Conservation (phyloP, 306 rosid genomes). For the Glycyrrhiza uralensis region DNA sequence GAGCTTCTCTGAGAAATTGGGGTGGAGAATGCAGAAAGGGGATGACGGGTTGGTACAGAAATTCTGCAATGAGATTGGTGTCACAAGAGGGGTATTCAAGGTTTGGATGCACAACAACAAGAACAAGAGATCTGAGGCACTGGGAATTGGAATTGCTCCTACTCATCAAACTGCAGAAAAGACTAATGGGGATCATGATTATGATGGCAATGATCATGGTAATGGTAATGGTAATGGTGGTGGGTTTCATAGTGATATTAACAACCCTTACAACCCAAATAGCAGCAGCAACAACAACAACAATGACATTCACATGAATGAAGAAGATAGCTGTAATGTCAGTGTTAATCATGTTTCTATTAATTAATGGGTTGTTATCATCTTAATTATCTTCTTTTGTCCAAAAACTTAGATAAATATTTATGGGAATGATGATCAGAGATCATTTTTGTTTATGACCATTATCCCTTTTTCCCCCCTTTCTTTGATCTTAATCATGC, state of each 20-base stretch:
- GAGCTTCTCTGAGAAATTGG: slow-evolving; percentile 61
- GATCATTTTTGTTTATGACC: slow-evolving; percentile 8
- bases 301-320: slow-evolving; percentile 26
- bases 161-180: slow-evolving; percentile 4
- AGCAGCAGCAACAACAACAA: background rate
- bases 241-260: slow-evolving; percentile 17
- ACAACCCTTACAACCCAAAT: slow-evolving; percentile 19
- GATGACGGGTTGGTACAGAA: slow-evolving; percentile 56
- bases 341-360: slow-evolving; percentile 48
- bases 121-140: slow-evolving; percentile 47
- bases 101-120: slow-evolving; percentile 98
- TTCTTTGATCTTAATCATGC: background rate
- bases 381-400: slow-evolving; percentile 28
- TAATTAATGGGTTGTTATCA: slow-evolving; percentile 44
- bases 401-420: slow-evolving; percentile 5
- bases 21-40: slow-evolving; percentile 73
- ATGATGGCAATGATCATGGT: background rate
- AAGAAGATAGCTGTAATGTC: slow-evolving; percentile 31
- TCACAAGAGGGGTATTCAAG: slow-evolving; percentile 65
- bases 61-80: slow-evolving; percentile 70
- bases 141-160: background rate
- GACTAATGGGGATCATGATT: background rate
- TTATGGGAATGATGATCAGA: background rate
- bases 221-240: background rate
- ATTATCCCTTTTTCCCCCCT: background rate